Conservation (phyloP, 257 asterid species). For the Lantana camara region DNA sequence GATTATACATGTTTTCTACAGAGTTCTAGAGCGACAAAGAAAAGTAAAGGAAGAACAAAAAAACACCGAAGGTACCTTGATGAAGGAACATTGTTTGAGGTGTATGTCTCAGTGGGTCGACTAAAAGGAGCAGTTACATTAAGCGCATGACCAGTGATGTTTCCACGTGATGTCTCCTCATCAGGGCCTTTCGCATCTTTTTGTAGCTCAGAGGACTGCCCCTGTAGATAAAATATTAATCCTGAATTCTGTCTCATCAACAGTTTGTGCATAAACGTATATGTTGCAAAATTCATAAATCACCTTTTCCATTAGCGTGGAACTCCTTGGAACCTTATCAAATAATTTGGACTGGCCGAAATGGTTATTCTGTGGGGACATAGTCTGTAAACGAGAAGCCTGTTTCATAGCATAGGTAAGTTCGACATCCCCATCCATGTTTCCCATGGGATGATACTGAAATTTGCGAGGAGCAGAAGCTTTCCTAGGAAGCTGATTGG, state of each 20-base stretch:
- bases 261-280: neutral
- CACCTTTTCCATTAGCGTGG: conserved; percentile 48
- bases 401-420: conserved; percentile 51
- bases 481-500: conserved; percentile 49
- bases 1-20: too few species aligned
- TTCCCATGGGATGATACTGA: conserved; percentile 93
- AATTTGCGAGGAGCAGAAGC: conserved; percentile 66
- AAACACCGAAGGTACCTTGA: conserved; percentile 51
- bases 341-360: conserved; percentile 52
- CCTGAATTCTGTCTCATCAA: conserved; percentile 12
- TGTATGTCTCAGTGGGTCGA: too few species aligned
- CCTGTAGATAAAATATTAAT: conserved; percentile 45
- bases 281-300: conserved; percentile 21
- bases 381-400: conserved; percentile 42
- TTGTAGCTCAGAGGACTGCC: conserved; percentile 51
- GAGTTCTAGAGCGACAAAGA: too few species aligned
- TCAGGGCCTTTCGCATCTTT: conserved; percentile 43
- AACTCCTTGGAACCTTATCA: conserved; percentile 50
- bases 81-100: conserved; percentile 43
- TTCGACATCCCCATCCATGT: conserved; percentile 61
- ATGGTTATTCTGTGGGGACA: conserved; percentile 47
- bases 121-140: conserved; percentile 39
- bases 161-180: conserved; percentile 45
- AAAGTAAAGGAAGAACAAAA: neutral
- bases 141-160: conserved; percentile 43